Evolutionary conservation across 768 basidiomycete species (phyloP), one percentile per base, ranked within the genome.

Genomic region (Tubosaeta sp.): DNA sequence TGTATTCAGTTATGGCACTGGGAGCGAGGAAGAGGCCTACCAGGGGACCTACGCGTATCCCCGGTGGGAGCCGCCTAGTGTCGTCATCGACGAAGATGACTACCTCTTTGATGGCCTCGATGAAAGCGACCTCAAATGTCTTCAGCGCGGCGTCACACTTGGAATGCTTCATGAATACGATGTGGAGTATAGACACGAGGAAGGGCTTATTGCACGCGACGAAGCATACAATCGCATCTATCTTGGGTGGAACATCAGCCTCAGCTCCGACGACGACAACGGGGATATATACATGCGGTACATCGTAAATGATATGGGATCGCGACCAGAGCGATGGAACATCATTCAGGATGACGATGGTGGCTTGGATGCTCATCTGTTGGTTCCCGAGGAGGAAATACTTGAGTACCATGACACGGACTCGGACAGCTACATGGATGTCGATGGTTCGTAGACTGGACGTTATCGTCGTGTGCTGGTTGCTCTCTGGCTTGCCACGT

Each of bases 181-280:
- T 7, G 76, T 87, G 70, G 63, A 69, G 21, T 87, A 87, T 61
- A 59, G 61, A 0, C 83, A 83, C 57, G 52, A 62, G n/a, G 67
- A 71, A 13, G 86, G 86, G 3, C 70, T 88, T 35, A 57, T 77
- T 18, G 78, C 79, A 10, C 68, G 69, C 31, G 71, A 72, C 25
- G 64, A 70, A 22, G 68, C 61, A 14, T 70, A 74, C 59, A 71
- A 76, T 56, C 71, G 74, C 24, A 60, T 87, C 9, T 83, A 73
- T 55, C 73, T 89, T 5, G 87, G 87, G 5, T 89, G 84, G 84
- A 87, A 86, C 56, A 75, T 88, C 48, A 56, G 67, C 18, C 65
- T 83, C 42, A 73, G 68, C 32, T 64, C 65, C 7, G 71, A 70
- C 36, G 78, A 78, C 56, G 65, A 68, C 10, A 64, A 61, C 18